Evolutionary conservation across 2,329 filamentous ascomycete species (phyloP).

Genomic region (Chaetomium strumarium): DNA sequence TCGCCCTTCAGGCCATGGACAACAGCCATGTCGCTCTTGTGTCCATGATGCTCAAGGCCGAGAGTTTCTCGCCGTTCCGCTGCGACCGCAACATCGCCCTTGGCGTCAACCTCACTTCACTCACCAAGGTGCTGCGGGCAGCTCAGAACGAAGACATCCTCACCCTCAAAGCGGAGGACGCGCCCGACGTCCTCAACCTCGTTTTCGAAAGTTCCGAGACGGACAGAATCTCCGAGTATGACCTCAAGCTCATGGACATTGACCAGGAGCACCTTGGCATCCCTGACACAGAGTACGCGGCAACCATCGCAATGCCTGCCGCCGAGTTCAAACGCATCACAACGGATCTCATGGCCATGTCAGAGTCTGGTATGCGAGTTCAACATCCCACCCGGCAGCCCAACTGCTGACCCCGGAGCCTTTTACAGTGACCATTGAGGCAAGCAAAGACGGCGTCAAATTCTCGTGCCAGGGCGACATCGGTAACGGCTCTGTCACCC

Average conservation of each 20-base stretch:
- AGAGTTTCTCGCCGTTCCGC: constrained; percentile 89
- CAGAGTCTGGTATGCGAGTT: constrained; percentile 71
- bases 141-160: constrained; percentile 92
- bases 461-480: constrained; percentile 93
- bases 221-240: constrained; percentile 95
- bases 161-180: constrained; percentile 95
- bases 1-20: constrained; percentile 98
- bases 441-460: constrained; percentile 94
- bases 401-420: constrained; percentile 1
- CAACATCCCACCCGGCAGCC: neutral
- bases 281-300: constrained; percentile 96
- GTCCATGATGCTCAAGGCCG: constrained; percentile 96
- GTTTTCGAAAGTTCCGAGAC: constrained; percentile 85
- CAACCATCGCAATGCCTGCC: constrained; percentile 83
- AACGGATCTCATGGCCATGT: constrained; percentile 83
- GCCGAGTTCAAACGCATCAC: constrained; percentile 92
- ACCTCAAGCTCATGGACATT: constrained; percentile 99
- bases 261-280: constrained; percentile 99
- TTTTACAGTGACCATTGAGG: constrained; percentile 78
- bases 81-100: constrained; percentile 99
- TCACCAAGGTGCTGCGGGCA: constrained; percentile 94
- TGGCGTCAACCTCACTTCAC: constrained; percentile 90
- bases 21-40: constrained; percentile 99
- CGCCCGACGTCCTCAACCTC: constrained; percentile 90
- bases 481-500: constrained; percentile 86